Base-by-base conservation (phyloP, 352 stramenopile species). In the Achlya hypogyna region DNA sequence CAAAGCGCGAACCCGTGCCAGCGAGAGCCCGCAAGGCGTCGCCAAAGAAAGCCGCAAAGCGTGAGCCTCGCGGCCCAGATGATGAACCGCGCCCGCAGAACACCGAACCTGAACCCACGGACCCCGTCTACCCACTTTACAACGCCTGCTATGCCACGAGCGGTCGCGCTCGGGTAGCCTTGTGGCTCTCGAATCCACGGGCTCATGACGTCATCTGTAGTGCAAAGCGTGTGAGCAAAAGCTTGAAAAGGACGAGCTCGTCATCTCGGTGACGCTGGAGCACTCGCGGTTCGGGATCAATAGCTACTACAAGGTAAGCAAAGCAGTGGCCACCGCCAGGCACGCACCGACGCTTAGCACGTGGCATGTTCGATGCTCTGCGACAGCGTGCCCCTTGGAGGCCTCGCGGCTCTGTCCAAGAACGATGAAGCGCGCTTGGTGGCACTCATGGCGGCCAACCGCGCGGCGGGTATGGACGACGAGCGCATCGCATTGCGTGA, bases 221-320 rank as follows among this genome's bases (percentile, higher is more conserved):
- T 94, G 85, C 62, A 92, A 92, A 54, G 82, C 72, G 40, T 94
- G 85, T 49, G 85, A 94, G 32, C 31, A 81, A 32, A 89, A 87
- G 59, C 52, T 94, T 4, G 32, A 52, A 16, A 72, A 69, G 10
- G 78, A 72, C 22, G 38, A 63, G 0, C 31, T 94, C 22, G 81
- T 81, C 23, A 70, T 94, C 4, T 78, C 79, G 5, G 65, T 94
- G 22, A 58, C 69, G 22, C 75, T 94, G 6, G 76, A 72, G 16
- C 83, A 94, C 65, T 94, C 85, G 18, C 87, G 90, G 34, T 94
- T 92, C 64, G 85, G 85, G 12, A 70, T 81, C 42, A 89, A 78
- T 0, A 90, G 74, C 23, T 94, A 94, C 58, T 91, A 81, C 65
- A 94, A 93, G 74, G 84, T 91, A 70, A 12, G 63, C 65, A 32